These are phyloP conservation scores for Curvularia lunata DNA, from an alignment of 2,329 filamentous ascomycete species.

Conservation along the genomic window DNA sequence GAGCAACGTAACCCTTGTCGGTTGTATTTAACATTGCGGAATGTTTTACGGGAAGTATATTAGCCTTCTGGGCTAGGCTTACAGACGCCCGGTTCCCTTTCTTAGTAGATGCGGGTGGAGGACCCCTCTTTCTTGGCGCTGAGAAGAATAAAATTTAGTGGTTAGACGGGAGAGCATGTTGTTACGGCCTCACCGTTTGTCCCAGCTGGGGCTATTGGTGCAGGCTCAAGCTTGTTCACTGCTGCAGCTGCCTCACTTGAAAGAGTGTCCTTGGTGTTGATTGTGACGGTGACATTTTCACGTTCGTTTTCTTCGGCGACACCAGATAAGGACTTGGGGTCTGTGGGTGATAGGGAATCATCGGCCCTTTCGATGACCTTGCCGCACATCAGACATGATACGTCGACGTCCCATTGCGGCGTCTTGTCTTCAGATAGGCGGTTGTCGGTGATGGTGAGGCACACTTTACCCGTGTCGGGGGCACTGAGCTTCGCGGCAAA, in stretches of 20 bases:
- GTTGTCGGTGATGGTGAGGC: conserved; percentile 29
- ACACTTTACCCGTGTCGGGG: conserved; percentile 7
- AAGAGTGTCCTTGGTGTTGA: neutral
- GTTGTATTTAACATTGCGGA: neutral
- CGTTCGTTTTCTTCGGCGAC: neutral
- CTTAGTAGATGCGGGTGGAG: conserved; percentile 8
- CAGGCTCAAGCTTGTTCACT: neutral
- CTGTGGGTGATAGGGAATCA: neutral
- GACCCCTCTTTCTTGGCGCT: conserved; percentile 12
- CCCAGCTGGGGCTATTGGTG: neutral
- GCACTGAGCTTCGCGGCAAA: conserved; percentile 19
- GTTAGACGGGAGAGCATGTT: conserved; percentile 8
- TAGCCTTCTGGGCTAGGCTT: neutral
- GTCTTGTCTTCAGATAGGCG: conserved; percentile 8
- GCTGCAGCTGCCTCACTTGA: neutral
- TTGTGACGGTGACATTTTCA: neutral
- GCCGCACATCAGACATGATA: conserved; percentile 30
- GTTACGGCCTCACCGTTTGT: conserved; percentile 17
- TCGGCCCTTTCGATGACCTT: conserved; percentile 23
- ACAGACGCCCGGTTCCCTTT: conserved; percentile 4
- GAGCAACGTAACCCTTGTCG: neutral
- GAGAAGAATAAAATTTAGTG: conserved; percentile 7
- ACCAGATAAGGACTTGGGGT: neutral
- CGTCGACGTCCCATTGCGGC: conserved; percentile 21
- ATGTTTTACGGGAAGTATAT: neutral